Conservation (phyloP, 352 stramenopile species). For the Phytophthora palmivora region DNA sequence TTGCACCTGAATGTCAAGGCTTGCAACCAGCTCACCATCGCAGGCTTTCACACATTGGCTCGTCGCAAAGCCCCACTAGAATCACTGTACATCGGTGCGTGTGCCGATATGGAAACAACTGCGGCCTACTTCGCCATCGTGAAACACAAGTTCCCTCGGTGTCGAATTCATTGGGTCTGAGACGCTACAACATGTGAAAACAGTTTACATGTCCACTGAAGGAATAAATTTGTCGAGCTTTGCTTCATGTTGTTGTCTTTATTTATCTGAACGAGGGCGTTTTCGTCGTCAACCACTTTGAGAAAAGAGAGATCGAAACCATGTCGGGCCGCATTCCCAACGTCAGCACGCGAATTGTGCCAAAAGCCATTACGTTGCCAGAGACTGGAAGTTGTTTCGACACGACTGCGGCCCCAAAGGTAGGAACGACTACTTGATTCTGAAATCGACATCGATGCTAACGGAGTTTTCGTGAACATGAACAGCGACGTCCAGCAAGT, state of each 20-base stretch:
- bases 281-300: constrained; percentile 39
- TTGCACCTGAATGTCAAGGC: constrained; percentile 88
- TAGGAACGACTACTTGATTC: constrained; percentile 13
- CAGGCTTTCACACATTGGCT: constrained; percentile 61
- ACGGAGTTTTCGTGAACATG: background rate
- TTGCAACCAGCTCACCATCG: constrained; percentile 79
- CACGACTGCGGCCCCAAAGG: constrained; percentile 77
- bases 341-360: constrained; percentile 84
- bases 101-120: constrained; percentile 71
- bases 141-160: constrained; percentile 70
- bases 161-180: constrained; percentile 72
- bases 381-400: constrained; percentile 97
- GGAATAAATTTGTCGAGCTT: constrained; percentile 18
- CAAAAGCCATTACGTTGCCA: constrained; percentile 72
- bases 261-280: constrained; percentile 31
- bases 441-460: background rate
- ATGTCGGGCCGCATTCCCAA: constrained; percentile 82
- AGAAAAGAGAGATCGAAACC: constrained; percentile 44
- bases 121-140: constrained; percentile 64
- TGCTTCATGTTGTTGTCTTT: constrained; percentile 14
- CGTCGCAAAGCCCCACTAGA: constrained; percentile 45
- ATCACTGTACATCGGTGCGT: constrained; percentile 73
- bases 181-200: too few species aligned
- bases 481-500: constrained; percentile 74
- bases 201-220: too few species aligned